These are phyloP conservation scores for Zygosaccharomyces pseudobailii DNA, from an alignment of 1,139 yeast species.

Conservation along the genomic window DNA sequence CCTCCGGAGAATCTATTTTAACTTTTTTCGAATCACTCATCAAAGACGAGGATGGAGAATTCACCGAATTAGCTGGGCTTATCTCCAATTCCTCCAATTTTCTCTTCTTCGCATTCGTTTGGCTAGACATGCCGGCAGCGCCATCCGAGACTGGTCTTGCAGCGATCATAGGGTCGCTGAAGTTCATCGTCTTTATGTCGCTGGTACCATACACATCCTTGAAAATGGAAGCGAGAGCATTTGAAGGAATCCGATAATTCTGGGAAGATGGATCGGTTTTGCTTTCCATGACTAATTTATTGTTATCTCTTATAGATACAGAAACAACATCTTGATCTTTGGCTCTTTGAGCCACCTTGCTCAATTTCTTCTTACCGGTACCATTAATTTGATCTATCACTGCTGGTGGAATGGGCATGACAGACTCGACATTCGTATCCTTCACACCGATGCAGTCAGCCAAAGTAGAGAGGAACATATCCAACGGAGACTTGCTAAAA, in stretches of 20 bases:
- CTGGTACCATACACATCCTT: conserved; percentile 19
- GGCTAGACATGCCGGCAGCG: conserved; percentile 2
- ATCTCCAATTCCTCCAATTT: conserved; percentile 25
- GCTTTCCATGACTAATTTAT: conserved; percentile 29
- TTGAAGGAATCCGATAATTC: conserved; percentile 13
- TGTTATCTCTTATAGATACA: conserved; percentile 21
- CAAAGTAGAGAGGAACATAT: conserved; percentile 31
- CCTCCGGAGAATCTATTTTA: conserved; percentile 35
- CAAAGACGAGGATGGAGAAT: conserved; percentile 24
- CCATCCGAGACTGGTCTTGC: conserved; percentile 6
- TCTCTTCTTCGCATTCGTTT: conserved; percentile 24
- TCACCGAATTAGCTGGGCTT: conserved; percentile 27
- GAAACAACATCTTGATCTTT: conserved; percentile 32
- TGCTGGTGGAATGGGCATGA: conserved; percentile 25
- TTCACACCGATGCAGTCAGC: conserved; percentile 32
- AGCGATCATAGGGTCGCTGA: conserved; percentile 6
- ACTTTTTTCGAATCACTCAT: conserved; percentile 34
- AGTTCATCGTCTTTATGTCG: conserved; percentile 14
- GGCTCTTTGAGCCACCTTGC: conserved; percentile 30
- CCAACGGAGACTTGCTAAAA: conserved; percentile 29
- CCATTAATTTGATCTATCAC: conserved; percentile 30
- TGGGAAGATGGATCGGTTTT: conserved; percentile 19
- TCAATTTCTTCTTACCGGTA: conserved; percentile 31
- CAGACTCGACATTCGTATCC: conserved; percentile 28
- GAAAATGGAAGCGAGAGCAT: conserved; percentile 20